Base-by-base conservation (phyloP, 2,329 filamentous ascomycete species). In the Cyphellophora attinorum region DNA sequence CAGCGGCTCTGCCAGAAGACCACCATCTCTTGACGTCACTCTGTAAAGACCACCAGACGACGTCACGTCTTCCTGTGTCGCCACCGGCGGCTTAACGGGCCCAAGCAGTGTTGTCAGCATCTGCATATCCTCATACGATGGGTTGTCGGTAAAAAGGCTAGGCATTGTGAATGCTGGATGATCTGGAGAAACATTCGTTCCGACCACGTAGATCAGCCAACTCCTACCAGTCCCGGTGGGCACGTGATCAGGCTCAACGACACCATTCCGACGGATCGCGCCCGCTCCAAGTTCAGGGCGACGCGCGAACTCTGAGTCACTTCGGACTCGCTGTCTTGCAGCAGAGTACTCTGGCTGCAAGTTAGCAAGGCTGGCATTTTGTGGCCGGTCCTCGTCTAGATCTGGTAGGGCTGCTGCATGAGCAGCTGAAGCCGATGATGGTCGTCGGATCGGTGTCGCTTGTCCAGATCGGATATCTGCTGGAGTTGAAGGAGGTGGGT, bases 111-210 rank as follows among this genome's bases (percentile, higher is more conserved):
- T 76, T 10, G 76, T 79, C 3, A 82, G 64, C 29, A 81, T 59
- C 52, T 81, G 71, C 77, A 82, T 81, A 46, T 82, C 77, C 55
- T 82, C 77, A 49, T 82, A 81, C 2, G 77, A 80, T 2, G 77
- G 77, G 33, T 70, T 68, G 56, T 81, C 77, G 12, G 76, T 81
- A 52, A 81, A 81, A 8, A 82, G 61, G 46, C 76, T 80, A 10
- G 77, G 78, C 13, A 78, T 79, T 5, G 76, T 78, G 41, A 81
- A 70, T 14, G 79, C 78, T 14, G 77, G 78, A 51, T 81, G 77
- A 45, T 80, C 79, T 47, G 81, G 76, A 2, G 78, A 76, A 34
- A 81, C 72, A 45, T 77, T 80, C 27, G 77, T 78, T 29, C 77
- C 77, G 33, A 82, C 70, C 6, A 82, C 76, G 51, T 82, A 82